Evolutionary conservation across 164 flowering plant species (phyloP).

Genomic region (Berberis vulgaris): DNA sequence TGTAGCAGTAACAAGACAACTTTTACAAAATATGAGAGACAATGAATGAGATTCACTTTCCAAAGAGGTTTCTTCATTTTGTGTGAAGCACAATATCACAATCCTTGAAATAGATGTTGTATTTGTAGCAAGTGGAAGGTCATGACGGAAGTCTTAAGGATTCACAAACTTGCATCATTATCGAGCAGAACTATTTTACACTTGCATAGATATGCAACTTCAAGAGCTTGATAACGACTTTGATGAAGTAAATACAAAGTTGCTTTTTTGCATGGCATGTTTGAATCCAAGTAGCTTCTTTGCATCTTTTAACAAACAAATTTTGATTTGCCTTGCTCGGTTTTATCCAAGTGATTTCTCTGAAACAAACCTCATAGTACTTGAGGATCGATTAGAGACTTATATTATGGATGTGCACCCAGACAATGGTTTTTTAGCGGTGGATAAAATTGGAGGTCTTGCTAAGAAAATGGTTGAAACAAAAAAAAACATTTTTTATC

Average conservation of each 20-base stretch:
- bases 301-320: background rate
- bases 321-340: conserved; percentile 1
- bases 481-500: background rate
- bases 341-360: conserved; percentile 1
- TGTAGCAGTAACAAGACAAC: background rate
- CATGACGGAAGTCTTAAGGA: background rate
- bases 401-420: conserved; percentile 1
- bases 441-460: background rate
- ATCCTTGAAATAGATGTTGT: background rate
- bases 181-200: background rate
- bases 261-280: conserved; percentile 2
- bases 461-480: conserved; percentile 3
- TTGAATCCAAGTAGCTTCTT: background rate
- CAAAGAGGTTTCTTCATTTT: background rate
- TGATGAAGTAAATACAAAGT: background rate
- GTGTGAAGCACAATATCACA: background rate
- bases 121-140: background rate
- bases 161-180: background rate
- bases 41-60: background rate
- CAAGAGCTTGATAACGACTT: background rate
- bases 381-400: background rate
- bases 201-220: background rate
- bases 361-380: background rate
- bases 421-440: background rate
- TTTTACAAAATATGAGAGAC: background rate